phyloP scores from a whole-genome alignment of 805 yeast species.

The Myxozyma kluyveri region DNA sequence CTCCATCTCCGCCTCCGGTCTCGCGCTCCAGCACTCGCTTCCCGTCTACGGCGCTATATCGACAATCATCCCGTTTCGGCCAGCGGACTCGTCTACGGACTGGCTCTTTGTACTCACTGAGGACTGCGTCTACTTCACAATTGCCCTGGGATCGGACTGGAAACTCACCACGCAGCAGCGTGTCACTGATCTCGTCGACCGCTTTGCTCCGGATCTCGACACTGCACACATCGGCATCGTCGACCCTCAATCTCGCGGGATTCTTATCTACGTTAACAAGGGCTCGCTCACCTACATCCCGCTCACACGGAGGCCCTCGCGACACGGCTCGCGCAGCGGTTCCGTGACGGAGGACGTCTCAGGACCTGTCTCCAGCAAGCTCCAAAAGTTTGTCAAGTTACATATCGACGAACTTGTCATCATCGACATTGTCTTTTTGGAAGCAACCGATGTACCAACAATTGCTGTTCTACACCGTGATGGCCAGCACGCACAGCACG shows the following conservation, averaged over 20 bases:
- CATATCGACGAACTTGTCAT: slow-evolving; percentile 23
- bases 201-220: slow-evolving; percentile 21
- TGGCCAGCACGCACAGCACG: slow-evolving; percentile 22
- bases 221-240: slow-evolving; percentile 19
- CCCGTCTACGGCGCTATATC: slow-evolving; percentile 23
- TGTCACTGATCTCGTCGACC: slow-evolving; percentile 22
- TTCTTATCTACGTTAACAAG: slow-evolving; percentile 15
- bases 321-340: slow-evolving; percentile 8
- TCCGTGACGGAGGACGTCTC: not conserved
- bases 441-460: slow-evolving; percentile 13
- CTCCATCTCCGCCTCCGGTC: slow-evolving; percentile 16
- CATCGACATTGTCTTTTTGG: slow-evolving; percentile 18
- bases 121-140: slow-evolving; percentile 17
- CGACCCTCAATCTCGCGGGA: slow-evolving; percentile 24
- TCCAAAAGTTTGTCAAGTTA: slow-evolving; percentile 17
- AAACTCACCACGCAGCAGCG: slow-evolving; percentile 16
- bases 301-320: slow-evolving; percentile 4
- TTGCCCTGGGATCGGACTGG: slow-evolving; percentile 6
- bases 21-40: slow-evolving; percentile 13
- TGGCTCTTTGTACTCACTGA: slow-evolving; percentile 28
- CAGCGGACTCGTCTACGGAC: slow-evolving; percentile 11
- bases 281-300: slow-evolving; percentile 24
- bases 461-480: slow-evolving; percentile 27
- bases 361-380: slow-evolving; percentile 4
- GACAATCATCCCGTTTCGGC: slow-evolving; percentile 16